phyloP scores from a whole-genome alignment of 1,284 basidiomycete genomes.

The Prillingera fragicola region DNA sequence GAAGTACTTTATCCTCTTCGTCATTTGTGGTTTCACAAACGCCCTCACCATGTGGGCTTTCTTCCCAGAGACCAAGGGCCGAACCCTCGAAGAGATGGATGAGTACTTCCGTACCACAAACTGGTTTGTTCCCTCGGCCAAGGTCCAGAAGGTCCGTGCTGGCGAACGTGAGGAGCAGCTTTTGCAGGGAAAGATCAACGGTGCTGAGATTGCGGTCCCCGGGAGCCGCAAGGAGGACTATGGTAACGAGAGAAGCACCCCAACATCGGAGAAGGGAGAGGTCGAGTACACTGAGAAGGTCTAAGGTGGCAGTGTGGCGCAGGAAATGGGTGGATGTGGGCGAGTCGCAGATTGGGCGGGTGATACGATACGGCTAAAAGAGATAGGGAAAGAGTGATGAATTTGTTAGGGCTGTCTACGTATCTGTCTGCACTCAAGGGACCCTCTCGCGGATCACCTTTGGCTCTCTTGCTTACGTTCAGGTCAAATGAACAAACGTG shows the following conservation, averaged over 20 bases:
- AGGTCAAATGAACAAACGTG: no score
- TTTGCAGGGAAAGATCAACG: conserved; percentile 1
- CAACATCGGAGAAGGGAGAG: no score
- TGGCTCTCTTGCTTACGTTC: no score
- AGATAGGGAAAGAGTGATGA: no score
- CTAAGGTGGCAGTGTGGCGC: no score
- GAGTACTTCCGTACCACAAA: conserved; percentile 54
- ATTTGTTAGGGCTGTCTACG: no score
- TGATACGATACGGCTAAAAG: no score
- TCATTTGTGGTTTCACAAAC: conserved; percentile 59
- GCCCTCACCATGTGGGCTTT: conserved; percentile 56
- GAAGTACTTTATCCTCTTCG: conserved; percentile 56
- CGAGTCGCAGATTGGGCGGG: no score
- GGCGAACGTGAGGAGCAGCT: conserved; percentile 53
- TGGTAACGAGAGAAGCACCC: conserved; percentile 3
- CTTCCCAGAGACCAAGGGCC: conserved; percentile 44
- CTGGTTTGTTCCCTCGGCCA: conserved; percentile 53
- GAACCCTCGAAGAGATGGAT: conserved; percentile 56
- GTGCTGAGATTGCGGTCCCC: not conserved
- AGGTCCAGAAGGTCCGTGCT: conserved; percentile 45
- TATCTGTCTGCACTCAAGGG: no score
- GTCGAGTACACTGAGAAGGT: no score
- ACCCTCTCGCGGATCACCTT: no score
- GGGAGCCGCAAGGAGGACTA: not conserved
- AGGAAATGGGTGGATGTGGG: no score